These are phyloP conservation scores for Kwoniella pini DNA, from an alignment of 768 basidiomycete genomes.

Conservation along the genomic window DNA sequence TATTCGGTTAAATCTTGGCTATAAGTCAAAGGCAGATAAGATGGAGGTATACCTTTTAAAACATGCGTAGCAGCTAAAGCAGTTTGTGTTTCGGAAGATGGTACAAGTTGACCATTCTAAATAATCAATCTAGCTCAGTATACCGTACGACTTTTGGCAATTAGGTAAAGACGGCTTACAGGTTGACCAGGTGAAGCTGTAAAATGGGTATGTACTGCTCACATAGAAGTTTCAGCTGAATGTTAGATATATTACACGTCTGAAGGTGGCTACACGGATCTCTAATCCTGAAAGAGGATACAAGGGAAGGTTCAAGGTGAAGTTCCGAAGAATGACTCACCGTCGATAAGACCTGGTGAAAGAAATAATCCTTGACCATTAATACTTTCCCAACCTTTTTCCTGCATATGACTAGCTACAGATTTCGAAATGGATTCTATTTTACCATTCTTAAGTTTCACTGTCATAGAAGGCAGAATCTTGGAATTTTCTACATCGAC, in stretches of 20 bases:
- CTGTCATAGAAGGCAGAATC: slow-evolving; percentile 29
- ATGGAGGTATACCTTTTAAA: slow-evolving; percentile 20
- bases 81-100: slow-evolving; percentile 12
- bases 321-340: slow-evolving; percentile 17
- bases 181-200: slow-evolving; percentile 22
- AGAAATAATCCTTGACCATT: slow-evolving; percentile 27
- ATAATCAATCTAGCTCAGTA: background rate
- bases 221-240: background rate
- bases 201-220: slow-evolving; percentile 27
- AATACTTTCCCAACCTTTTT: slow-evolving; percentile 22
- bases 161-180: slow-evolving; percentile 7
- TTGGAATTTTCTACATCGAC: slow-evolving; percentile 30
- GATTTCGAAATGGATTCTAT: slow-evolving; percentile 26
- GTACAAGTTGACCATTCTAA: background rate
- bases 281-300: too few relatives aligned
- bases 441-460: slow-evolving; percentile 31
- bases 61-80: slow-evolving; percentile 27
- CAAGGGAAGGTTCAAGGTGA: background rate
- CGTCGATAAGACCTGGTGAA: slow-evolving; percentile 36
- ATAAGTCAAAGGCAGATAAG: too few relatives aligned
- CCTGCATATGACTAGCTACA: slow-evolving; percentile 21
- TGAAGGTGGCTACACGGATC: too few relatives aligned
- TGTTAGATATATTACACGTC: too few relatives aligned
- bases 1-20: too few relatives aligned
- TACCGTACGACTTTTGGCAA: background rate